Percentiles rank a stretch among this genome's conserved stretches.
These are phyloP conservation scores for Pyrenophora tritici-repentis DNA, from an alignment of 2,329 filamentous ascomycete genomes.

Conservation along the genomic window DNA sequence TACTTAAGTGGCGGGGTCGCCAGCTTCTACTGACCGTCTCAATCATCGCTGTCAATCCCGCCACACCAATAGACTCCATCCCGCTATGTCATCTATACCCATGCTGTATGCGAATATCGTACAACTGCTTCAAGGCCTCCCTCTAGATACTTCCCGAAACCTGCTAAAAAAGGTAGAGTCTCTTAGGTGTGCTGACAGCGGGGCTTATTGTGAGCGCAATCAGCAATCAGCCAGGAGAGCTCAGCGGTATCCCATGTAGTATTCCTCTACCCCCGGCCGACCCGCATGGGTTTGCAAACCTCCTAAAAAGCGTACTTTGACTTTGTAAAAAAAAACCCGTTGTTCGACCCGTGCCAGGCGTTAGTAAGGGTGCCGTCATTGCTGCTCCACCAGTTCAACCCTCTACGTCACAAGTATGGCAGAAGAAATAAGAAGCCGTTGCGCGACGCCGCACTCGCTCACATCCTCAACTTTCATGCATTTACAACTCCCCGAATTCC, in stretches of 20 bases:
- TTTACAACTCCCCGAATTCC: neutral
- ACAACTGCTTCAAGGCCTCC: no score
- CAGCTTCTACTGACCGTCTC: neutral
- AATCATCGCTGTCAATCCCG: no score
- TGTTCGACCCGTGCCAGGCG: neutral
- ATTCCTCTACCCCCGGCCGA: no score
- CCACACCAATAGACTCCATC: no score
- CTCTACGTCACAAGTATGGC: conserved; percentile 31
- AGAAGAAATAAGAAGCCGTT: conserved; percentile 13
- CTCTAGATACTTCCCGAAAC: neutral
- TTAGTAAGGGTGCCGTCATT: conserved; percentile 10
- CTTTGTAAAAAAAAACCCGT: no score
- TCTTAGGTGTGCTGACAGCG: neutral
- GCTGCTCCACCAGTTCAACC: conserved; percentile 25
- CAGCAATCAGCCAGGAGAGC: no score
- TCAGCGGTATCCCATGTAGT: no score
- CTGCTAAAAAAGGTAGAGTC: neutral
- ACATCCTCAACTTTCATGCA: conserved; percentile 1
- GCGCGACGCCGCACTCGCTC: conserved; percentile 3
- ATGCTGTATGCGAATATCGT: no score
- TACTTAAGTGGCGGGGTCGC: conserved; percentile 11
- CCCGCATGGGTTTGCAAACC: no score
- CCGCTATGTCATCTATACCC: no score
- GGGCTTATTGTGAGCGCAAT: neutral
- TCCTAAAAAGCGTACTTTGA: no score